Evolutionary conservation across 176 grass and related monocot genomes (phyloP).

Genomic region (Rhynchospora breviuscula): DNA sequence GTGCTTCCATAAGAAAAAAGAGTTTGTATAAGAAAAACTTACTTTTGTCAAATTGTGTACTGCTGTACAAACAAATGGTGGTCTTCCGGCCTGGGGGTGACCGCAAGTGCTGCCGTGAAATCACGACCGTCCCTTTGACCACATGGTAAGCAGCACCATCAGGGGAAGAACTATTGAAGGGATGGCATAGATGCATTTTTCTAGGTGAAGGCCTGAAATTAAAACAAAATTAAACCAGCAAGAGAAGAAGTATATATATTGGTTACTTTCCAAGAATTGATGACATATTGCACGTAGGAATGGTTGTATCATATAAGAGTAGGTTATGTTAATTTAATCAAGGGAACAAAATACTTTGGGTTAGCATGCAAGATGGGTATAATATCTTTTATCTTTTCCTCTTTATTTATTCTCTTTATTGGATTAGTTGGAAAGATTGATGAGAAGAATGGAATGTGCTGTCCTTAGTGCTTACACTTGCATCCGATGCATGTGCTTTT

Average conservation of each 20-base stretch:
- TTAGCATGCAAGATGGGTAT: conserved; percentile 41
- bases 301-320: conserved; percentile 3
- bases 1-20: background rate
- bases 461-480: conserved; percentile 16
- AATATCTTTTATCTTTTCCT: conserved; percentile 2
- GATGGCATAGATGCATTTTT: conserved; percentile 44
- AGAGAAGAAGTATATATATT: background rate
- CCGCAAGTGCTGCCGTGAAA: conserved; percentile 29
- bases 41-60: conserved; percentile 59
- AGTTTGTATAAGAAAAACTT: background rate
- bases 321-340: conserved; percentile 2
- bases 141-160: conserved; percentile 5
- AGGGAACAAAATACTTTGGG: conserved; percentile 39
- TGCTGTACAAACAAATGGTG: conserved; percentile 60
- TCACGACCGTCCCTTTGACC: conserved; percentile 54
- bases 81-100: conserved; percentile 44
- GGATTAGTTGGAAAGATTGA: conserved; percentile 10
- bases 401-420: conserved; percentile 14
- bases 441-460: conserved; percentile 10
- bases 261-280: background rate
- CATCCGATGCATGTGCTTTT: conserved; percentile 5
- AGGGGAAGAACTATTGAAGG: background rate
- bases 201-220: background rate
- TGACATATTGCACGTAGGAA: background rate
- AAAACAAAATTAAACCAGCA: background rate